Evolutionary conservation across 352 stramenopile genomes (phyloP).

Genomic region (Phytophthora fragariaefolia): DNA sequence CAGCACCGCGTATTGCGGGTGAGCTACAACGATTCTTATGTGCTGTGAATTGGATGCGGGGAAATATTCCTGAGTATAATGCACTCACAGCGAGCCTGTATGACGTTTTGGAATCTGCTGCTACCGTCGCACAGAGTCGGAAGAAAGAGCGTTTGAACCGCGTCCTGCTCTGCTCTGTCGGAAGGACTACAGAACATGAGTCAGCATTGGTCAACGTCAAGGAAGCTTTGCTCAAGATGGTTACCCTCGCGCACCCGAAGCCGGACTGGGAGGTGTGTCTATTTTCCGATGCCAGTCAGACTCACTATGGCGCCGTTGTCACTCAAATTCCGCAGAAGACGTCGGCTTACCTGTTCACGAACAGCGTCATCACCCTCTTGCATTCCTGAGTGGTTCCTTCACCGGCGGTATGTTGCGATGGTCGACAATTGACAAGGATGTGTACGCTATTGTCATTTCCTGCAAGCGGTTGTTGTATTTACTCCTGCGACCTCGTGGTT

Average conservation of each 20-base stretch:
- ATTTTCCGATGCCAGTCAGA: conserved; percentile 3
- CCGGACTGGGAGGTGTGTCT: background rate
- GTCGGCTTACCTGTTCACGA: conserved; percentile 5
- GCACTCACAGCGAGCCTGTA: background rate
- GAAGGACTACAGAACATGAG: too few relatives aligned
- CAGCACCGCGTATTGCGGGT: background rate
- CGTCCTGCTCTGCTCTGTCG: too few relatives aligned
- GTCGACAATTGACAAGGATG: conserved; percentile 37
- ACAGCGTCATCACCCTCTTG: conserved; percentile 6
- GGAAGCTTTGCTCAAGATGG: background rate
- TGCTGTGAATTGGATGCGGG: conserved; percentile 29
- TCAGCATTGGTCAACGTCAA: background rate
- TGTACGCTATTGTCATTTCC: conserved; percentile 14
- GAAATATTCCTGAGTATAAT: conserved; percentile 14
- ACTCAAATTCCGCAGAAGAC: conserved; percentile 2
- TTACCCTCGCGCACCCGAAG: conserved; percentile 9
- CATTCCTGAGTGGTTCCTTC: conserved; percentile 22
- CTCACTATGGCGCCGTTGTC: conserved; percentile 1
- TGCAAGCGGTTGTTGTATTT: conserved; percentile 23
- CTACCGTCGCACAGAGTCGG: background rate
- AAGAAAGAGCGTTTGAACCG: conserved; percentile 9
- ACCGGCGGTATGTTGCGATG: conserved; percentile 3
- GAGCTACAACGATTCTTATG: conserved; percentile 33
- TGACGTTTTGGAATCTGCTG: conserved; percentile 2
- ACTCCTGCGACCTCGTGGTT: conserved; percentile 19